Evolutionary conservation across 2,329 filamentous ascomycete genomes (phyloP).

Genomic region (Rutstroemia sp.): DNA sequence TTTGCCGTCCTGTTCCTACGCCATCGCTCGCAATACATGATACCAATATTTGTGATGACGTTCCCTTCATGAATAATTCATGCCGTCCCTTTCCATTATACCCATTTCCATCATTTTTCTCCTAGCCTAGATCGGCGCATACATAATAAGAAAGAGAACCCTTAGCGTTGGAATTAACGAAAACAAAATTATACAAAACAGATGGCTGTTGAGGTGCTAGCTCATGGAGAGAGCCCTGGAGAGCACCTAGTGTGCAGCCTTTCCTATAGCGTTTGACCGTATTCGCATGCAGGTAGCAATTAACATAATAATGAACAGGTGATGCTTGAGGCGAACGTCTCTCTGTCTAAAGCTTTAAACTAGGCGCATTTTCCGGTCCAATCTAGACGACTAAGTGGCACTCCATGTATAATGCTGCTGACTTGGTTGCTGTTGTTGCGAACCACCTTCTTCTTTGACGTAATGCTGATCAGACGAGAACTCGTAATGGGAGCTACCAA

Average conservation of each 20-base stretch:
- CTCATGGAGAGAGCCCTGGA: background rate
- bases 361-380: background rate
- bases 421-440: conserved; percentile 8
- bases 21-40: conserved; percentile 6
- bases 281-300: too few relatives aligned
- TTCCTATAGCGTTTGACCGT: too few relatives aligned
- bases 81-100: background rate
- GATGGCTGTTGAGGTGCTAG: background rate
- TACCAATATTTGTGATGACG: background rate
- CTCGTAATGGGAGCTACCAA: conserved; percentile 20
- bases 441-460: conserved; percentile 18
- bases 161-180: background rate
- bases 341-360: background rate
- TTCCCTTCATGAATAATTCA: background rate
- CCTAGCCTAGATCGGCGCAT: background rate
- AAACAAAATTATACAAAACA: background rate
- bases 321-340: too few relatives aligned
- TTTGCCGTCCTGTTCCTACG: background rate
- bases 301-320: too few relatives aligned
- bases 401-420: conserved; percentile 27
- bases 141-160: background rate
- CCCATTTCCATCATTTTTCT: background rate
- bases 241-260: too few relatives aligned
- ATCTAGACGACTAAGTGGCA: conserved; percentile 10
- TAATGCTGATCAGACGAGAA: conserved; percentile 20